These are phyloP conservation scores for Aphanomyces invadans DNA, from an alignment of 352 stramenopile species.

Conservation along the genomic window DNA sequence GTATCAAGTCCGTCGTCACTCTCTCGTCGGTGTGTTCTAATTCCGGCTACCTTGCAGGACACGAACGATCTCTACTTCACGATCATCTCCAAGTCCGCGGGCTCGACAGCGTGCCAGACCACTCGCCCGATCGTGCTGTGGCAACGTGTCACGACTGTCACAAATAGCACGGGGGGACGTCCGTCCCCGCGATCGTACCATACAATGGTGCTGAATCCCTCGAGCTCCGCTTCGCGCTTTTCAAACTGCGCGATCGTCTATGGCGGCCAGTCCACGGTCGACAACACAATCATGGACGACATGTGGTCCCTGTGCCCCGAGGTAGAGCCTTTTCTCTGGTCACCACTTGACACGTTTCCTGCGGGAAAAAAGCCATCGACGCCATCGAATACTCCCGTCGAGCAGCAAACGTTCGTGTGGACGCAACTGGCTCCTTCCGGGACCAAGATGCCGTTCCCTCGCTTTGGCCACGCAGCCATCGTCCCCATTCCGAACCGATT, in stretches of 20 bases:
- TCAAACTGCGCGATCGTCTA: constrained; percentile 45
- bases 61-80: constrained; percentile 11
- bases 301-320: constrained; percentile 56
- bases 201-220: constrained; percentile 9
- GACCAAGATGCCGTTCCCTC: constrained; percentile 37
- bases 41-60: no score
- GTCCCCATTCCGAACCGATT: constrained; percentile 58
- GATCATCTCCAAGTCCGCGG: constrained; percentile 5
- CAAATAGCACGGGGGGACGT: neutral
- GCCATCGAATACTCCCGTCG: constrained; percentile 15
- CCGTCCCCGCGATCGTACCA: constrained; percentile 7
- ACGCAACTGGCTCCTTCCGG: constrained; percentile 43
- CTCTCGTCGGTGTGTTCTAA: no score
- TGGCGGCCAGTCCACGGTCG: constrained; percentile 41
- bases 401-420: constrained; percentile 45
- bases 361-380: neutral
- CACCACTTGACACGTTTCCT: neutral
- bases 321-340: neutral
- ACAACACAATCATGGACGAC: constrained; percentile 54
- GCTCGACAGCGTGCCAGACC: constrained; percentile 1
- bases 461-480: constrained; percentile 44
- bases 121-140: neutral
- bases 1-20: neutral
- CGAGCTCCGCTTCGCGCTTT: neutral
- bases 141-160: neutral